Evolutionary conservation across 164 flowering plant species (phyloP), one percentile per base, ranked within the genome.

Genomic region (Liriodendron chinense): DNA sequence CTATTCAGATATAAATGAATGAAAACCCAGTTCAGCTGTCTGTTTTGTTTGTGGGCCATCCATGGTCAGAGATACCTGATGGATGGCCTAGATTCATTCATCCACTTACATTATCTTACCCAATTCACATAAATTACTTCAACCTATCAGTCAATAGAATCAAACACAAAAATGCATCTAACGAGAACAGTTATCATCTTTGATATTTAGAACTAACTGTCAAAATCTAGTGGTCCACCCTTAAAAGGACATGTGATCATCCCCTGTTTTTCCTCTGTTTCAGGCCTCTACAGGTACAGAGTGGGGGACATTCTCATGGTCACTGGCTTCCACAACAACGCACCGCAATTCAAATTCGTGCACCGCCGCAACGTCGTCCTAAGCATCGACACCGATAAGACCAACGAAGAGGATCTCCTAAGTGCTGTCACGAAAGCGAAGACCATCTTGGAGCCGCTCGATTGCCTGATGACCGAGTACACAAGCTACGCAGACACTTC

Each of bases 311-410:
- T 90, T 28, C 85, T 90, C 0, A 71, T 81, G 78, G 94, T 88
- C 47, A 82, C 91, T 2, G 94, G 94, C 69, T 90, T 90, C 84
- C 83, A 90, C 79, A 89, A 90, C 86, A 81, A 85, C 53, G 88
- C 94, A 0, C 94, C 94, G 0, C 92, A 87, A 26, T 90, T 90
- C 86, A 83, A 80, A 62, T 90, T 89, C 68, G 72, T 89, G 23
- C 86, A 89, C 69, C 78, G 94, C n/a, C 80, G 85, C 49, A 90
- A 89, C 61, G 94, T 90, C 0, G 89, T 83, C 9, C 78, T 90
- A 3, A 90, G 91, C 86, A 84, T 90, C 14, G 94, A 90, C 74
- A 80, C 90, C 0, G 91, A 90, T 71, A 90, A 90, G 76, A 90
- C 91, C 9, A 88, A 86, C 21, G 94, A 90, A 70, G 87, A 83